phyloP scores from a whole-genome alignment of 129 eudicot species.

The Chrysanthemum lavandulifolium region DNA sequence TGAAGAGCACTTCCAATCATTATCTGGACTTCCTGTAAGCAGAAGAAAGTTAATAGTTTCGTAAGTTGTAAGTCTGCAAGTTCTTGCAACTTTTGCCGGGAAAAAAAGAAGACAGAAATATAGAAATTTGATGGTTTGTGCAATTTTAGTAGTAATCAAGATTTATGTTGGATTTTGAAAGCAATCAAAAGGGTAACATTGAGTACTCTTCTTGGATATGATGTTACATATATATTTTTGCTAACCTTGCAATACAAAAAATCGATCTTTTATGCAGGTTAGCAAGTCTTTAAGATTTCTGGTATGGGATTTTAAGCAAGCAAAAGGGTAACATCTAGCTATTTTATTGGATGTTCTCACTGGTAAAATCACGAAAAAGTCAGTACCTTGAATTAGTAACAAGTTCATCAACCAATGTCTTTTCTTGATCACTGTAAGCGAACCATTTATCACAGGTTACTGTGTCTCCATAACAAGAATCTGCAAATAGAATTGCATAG shows the following conservation, averaged over 20 bases:
- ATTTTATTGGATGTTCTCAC: constrained; percentile 9
- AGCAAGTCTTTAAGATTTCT: constrained; percentile 7
- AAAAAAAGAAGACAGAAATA: background rate
- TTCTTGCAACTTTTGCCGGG: background rate
- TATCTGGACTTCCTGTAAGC: constrained; percentile 27
- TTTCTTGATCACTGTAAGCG: constrained; percentile 38
- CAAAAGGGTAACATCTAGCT: constrained; percentile 4
- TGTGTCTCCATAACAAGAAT: constrained; percentile 26
- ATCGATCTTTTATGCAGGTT: constrained; percentile 4
- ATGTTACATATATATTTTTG: constrained; percentile 16
- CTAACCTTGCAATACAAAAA: background rate
- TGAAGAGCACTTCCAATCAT: constrained; percentile 22
- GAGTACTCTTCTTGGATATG: constrained; percentile 7
- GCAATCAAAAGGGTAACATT: constrained; percentile 4
- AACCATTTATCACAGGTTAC: constrained; percentile 34
- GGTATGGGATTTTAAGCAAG: constrained; percentile 14
- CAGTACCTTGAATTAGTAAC: constrained; percentile 37
- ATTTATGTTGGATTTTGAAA: constrained; percentile 10
- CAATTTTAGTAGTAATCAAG: constrained; percentile 18
- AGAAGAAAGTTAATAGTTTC: background rate
- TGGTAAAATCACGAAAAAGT: background rate
- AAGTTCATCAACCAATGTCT: constrained; percentile 34
- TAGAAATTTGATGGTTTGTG: background rate
- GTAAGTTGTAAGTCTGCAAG: background rate
- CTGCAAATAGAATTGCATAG: constrained; percentile 26